A percentile compares a stretch with the other conserved stretches of the same genome.
phyloP scores from a whole-genome alignment of 345 rosid genomes.

The Murraya koenigii region DNA sequence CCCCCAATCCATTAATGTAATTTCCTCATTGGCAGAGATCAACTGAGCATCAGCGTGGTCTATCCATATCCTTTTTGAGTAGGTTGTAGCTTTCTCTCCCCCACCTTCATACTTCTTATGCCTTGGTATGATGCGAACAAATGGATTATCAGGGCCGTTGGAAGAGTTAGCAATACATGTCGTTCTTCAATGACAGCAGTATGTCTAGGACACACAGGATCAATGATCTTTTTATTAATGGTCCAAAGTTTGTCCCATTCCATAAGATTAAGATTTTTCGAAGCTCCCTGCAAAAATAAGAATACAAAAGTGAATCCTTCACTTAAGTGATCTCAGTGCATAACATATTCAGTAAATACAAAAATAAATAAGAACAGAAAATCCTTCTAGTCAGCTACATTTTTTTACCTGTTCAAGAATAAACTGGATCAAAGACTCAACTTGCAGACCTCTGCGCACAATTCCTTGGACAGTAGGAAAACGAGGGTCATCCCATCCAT shows the following conservation, averaged over 20 bases:
- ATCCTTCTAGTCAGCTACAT: neutral
- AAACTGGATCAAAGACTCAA: conserved; percentile 82
- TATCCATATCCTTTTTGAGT: conserved; percentile 70
- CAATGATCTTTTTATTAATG: conserved; percentile 85
- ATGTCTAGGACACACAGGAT: conserved; percentile 94
- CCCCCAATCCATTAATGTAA: conserved; percentile 94
- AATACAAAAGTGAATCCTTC: neutral
- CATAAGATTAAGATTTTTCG: conserved; percentile 91
- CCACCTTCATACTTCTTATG: conserved; percentile 94
- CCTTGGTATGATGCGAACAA: conserved; percentile 73
- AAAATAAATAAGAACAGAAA: neutral
- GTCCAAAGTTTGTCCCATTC: conserved; percentile 99
- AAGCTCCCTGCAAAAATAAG: conserved; percentile 65
- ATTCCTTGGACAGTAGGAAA: conserved; percentile 96
- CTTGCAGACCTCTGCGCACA: conserved; percentile 75
- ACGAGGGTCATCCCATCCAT: conserved; percentile 96
- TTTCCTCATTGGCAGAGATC: conserved; percentile 69
- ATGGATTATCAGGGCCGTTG: conserved; percentile 69
- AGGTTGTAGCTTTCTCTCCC: conserved; percentile 86
- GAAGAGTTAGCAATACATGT: conserved; percentile 55
- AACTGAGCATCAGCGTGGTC: conserved; percentile 68
- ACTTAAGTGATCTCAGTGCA: no score
- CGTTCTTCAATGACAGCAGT: conserved; percentile 78
- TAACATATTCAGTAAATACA: neutral
- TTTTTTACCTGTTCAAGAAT: conserved; percentile 77